These are phyloP conservation scores for Cyclotella atomus DNA, from an alignment of 108 stramenopile genomes.

Conservation along the genomic window DNA sequence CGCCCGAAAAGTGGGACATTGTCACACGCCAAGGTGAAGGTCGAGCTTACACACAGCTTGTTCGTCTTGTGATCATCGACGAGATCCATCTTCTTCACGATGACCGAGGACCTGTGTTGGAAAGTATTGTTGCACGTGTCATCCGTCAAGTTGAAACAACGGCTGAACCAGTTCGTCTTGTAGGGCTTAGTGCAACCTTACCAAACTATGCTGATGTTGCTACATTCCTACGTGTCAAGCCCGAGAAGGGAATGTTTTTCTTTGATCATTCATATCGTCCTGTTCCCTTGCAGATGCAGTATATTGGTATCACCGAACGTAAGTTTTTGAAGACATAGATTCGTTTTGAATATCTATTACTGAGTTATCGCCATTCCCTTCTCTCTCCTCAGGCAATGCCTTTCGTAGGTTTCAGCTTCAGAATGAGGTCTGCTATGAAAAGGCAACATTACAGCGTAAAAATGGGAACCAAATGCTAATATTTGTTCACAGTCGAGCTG, in stretches of 20 bases:
- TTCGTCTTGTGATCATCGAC: conserved; percentile 97
- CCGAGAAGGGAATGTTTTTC: conserved; percentile 97
- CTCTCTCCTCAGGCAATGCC: conserved; percentile 68
- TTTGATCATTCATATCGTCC: conserved; percentile 99
- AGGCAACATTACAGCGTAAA: conserved; percentile 87
- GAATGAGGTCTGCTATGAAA: conserved; percentile 99
- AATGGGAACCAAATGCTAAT: conserved; percentile 96
- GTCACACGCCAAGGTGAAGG: conserved; percentile 99
- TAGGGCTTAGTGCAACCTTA: conserved; percentile 98
- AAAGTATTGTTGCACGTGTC: conserved; percentile 95
- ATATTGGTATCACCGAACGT: conserved; percentile 97
- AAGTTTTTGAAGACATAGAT: not conserved
- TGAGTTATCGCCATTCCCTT: not conserved
- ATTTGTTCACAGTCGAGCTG: conserved; percentile 98
- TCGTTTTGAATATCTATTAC: not conserved
- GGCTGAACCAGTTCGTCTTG: conserved; percentile 91
- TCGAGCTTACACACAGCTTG: conserved; percentile 96
- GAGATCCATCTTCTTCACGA: conserved; percentile 99
- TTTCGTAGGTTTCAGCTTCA: conserved; percentile 97
- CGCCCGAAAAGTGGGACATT: conserved; percentile 99
- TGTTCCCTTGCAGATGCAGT: conserved; percentile 99
- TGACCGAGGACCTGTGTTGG: conserved; percentile 98
- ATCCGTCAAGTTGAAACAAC: conserved; percentile 97
- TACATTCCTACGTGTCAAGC: conserved; percentile 96
- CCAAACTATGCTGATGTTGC: conserved; percentile 99